Evolutionary conservation across 495 filamentous ascomycete species (phyloP).

Genomic region (Sporormia fimetaria): DNA sequence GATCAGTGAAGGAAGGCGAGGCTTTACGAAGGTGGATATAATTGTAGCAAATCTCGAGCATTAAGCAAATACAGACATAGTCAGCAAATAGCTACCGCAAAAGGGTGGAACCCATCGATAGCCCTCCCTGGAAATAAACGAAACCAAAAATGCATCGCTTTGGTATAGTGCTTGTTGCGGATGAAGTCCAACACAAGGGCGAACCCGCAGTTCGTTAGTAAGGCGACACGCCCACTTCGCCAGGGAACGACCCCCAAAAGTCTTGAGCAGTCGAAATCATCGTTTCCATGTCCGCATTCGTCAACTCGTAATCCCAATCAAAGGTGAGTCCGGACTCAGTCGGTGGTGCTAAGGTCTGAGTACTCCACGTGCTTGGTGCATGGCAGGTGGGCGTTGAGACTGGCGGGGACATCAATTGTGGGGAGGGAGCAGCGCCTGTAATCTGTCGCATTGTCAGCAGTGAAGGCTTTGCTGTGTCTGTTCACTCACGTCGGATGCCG

Average conservation of each 20-base stretch:
- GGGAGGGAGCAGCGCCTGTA: not conserved
- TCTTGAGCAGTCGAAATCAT: conserved; percentile 25
- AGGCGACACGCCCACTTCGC: conserved; percentile 24
- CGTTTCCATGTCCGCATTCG: conserved; percentile 19
- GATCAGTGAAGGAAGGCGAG: no score
- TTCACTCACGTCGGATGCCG: conserved; percentile 5
- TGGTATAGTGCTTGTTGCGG: no score
- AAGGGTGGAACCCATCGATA: no score
- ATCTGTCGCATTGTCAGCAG: not conserved
- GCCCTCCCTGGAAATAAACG: no score
- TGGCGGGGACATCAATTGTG: conserved; percentile 13
- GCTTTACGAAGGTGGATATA: no score
- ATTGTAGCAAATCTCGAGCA: no score
- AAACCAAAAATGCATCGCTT: no score
- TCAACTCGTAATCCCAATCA: conserved; percentile 22
- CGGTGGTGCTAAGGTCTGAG: conserved; percentile 1
- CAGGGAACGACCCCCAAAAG: conserved; percentile 27
- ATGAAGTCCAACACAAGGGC: no score
- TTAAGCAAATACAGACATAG: no score
- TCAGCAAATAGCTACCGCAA: no score
- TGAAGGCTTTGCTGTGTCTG: not conserved
- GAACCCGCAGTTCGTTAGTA: no score
- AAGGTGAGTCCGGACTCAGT: conserved; percentile 13
- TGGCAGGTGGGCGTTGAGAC: conserved; percentile 9
- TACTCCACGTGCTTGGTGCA: not conserved